Evolutionary conservation across 164 flowering plant species (phyloP).

Genomic region (Amborella trichopoda): DNA sequence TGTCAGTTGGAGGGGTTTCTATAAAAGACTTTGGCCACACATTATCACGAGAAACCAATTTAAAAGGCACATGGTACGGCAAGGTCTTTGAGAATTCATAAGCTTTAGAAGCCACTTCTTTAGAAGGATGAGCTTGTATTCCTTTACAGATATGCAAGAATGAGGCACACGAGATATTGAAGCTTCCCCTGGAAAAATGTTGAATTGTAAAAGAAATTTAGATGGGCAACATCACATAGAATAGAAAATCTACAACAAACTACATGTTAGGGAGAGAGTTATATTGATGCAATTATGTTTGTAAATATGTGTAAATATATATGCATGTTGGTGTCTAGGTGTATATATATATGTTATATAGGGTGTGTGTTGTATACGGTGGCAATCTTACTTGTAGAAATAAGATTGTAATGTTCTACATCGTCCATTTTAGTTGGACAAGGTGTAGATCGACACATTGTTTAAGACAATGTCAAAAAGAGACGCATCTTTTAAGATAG

Average conservation of each 20-base stretch:
- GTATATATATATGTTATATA: too few species aligned
- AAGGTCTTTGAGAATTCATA: slow-evolving; percentile 12
- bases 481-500: too few species aligned
- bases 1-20: slow-evolving; percentile 6
- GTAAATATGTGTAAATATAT: neutral
- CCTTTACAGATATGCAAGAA: slow-evolving; percentile 3
- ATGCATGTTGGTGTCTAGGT: too few species aligned
- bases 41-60: slow-evolving; percentile 9
- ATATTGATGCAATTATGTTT: neutral
- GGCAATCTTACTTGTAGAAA: too few species aligned
- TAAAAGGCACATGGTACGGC: slow-evolving; percentile 10
- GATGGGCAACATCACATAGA: too few species aligned
- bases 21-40: slow-evolving; percentile 13
- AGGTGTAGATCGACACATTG: too few species aligned
- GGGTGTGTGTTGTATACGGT: too few species aligned
- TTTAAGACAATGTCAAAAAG: too few species aligned
- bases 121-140: slow-evolving; percentile 17
- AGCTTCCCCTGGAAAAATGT: too few species aligned
- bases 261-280: neutral
- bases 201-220: too few species aligned
- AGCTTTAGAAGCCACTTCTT: slow-evolving; percentile 11
- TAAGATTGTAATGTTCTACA: too few species aligned
- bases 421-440: too few species aligned
- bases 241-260: slow-evolving; percentile 9
- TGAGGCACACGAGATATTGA: slow-evolving; percentile 4